These are phyloP conservation scores for Solanum lycopersicoides DNA, from an alignment of 257 asterid genomes.

Conservation along the genomic window DNA sequence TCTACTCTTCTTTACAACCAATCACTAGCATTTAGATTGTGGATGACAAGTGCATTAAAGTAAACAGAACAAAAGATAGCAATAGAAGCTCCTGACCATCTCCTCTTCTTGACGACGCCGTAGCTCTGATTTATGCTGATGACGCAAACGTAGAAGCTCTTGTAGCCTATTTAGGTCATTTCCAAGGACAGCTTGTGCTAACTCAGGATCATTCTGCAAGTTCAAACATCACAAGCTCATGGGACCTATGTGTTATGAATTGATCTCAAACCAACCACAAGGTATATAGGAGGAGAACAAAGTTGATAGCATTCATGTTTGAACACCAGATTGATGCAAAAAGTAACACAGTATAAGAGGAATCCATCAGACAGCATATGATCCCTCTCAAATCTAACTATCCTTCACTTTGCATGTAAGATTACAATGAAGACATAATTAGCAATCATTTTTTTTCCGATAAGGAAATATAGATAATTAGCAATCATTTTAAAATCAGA, in stretches of 20 bases:
- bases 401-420: background rate
- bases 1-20: background rate
- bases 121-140: constrained; percentile 59
- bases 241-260: background rate
- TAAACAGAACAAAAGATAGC: background rate
- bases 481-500: background rate
- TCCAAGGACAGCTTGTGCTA: constrained; percentile 90
- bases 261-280: background rate
- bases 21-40: background rate
- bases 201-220: constrained; percentile 84
- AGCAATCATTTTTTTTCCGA: background rate
- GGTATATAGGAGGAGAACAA: background rate
- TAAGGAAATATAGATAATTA: background rate
- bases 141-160: constrained; percentile 66
- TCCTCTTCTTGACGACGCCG: constrained; percentile 84
- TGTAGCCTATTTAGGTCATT: constrained; percentile 81
- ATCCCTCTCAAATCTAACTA: background rate
- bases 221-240: constrained; percentile 20
- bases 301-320: background rate
- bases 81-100: constrained; percentile 45
- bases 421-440: background rate
- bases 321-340: background rate
- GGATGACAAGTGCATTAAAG: background rate
- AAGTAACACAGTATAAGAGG: background rate
- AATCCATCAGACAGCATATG: background rate